A percentile compares a stretch with the other conserved stretches of the same genome.
These are phyloP conservation scores for Ploettnerulaceae sp. DNA, from an alignment of 2,329 filamentous ascomycete genomes.

Conservation along the genomic window DNA sequence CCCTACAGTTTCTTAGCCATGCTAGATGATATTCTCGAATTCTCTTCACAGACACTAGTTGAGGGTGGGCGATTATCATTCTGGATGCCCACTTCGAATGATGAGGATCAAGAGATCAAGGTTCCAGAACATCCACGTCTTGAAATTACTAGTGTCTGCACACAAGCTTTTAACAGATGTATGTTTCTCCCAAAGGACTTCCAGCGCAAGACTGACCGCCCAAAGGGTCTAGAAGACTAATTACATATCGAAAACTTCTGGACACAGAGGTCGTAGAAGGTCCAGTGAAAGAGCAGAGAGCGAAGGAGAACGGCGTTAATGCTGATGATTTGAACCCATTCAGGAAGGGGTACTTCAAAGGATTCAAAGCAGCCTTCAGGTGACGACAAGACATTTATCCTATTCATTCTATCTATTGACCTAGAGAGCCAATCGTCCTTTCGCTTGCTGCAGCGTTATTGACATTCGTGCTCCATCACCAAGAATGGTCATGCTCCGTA, in stretches of 20 bases:
- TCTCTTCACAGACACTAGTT: slow-evolving; percentile 72
- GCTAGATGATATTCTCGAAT: slow-evolving; percentile 83
- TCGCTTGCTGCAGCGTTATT: not conserved
- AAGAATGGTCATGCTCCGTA: too few species aligned
- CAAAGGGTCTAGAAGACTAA: slow-evolving; percentile 77
- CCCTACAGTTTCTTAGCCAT: slow-evolving; percentile 90
- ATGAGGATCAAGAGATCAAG: slow-evolving; percentile 68
- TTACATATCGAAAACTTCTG: slow-evolving; percentile 73
- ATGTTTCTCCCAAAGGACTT: slow-evolving; percentile 27
- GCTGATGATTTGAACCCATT: slow-evolving; percentile 67
- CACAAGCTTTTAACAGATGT: slow-evolving; percentile 90
- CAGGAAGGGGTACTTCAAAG: slow-evolving; percentile 46
- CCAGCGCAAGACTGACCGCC: slow-evolving; percentile 15
- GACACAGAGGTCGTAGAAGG: slow-evolving; percentile 48
- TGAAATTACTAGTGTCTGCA: slow-evolving; percentile 68
- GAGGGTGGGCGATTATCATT: slow-evolving; percentile 77
- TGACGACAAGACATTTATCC: slow-evolving; percentile 8
- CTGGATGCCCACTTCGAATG: slow-evolving; percentile 94
- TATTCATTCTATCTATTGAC: not conserved
- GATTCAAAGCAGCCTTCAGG: slow-evolving; percentile 34
- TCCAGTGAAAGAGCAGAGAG: slow-evolving; percentile 26
- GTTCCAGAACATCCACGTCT: slow-evolving; percentile 74
- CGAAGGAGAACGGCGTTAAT: slow-evolving; percentile 41
- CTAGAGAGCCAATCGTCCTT: too few species aligned
- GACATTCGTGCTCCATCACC: too few species aligned